Evolutionary conservation across 805 yeast species (phyloP).

Genomic region (Clavispora carvajalis): DNA sequence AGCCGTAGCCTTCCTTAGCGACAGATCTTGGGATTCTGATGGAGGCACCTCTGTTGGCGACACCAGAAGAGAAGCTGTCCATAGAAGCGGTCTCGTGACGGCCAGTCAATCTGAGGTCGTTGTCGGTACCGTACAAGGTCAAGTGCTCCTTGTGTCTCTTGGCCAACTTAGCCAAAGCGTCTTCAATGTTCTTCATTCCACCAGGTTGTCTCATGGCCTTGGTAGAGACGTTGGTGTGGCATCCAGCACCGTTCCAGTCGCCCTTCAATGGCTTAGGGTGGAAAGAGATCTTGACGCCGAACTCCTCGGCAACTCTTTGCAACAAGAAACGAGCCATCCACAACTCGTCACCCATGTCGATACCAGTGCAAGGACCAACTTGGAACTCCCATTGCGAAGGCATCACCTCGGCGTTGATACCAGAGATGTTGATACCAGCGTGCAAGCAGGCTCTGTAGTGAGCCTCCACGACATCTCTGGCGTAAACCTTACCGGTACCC

Average conservation of each 20-base stretch:
- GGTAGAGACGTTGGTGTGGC: constrained; percentile 98
- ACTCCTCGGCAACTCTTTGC: constrained; percentile 96
- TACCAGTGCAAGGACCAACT: constrained; percentile 97
- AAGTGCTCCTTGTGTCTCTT: constrained; percentile 97
- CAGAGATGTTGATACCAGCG: constrained; percentile 86
- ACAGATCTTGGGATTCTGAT: constrained; percentile 98
- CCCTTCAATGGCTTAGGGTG: constrained; percentile 99
- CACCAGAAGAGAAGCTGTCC: constrained; percentile 90
- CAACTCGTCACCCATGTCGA: constrained; percentile 93
- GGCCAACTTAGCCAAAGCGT: constrained; percentile 87
- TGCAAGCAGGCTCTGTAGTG: constrained; percentile 97
- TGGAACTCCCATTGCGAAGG: constrained; percentile 99
- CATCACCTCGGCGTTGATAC: constrained; percentile 99
- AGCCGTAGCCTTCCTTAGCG: constrained; percentile 95
- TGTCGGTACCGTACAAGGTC: constrained; percentile 91
- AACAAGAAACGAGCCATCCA: constrained; percentile 94
- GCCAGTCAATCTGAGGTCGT: constrained; percentile 93
- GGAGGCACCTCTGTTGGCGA: constrained; percentile 99
- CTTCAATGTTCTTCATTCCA: constrained; percentile 93
- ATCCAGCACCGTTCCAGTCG: constrained; percentile 99
- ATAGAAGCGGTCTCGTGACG: constrained; percentile 97
- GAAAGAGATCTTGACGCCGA: constrained; percentile 96
- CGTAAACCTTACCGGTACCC: constrained; percentile 96
- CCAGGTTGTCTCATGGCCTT: constrained; percentile 87
- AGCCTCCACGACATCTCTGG: constrained; percentile 97